Evolutionary conservation across 2,329 filamentous ascomycete species (phyloP).

Genomic region (Daldinia sp.): DNA sequence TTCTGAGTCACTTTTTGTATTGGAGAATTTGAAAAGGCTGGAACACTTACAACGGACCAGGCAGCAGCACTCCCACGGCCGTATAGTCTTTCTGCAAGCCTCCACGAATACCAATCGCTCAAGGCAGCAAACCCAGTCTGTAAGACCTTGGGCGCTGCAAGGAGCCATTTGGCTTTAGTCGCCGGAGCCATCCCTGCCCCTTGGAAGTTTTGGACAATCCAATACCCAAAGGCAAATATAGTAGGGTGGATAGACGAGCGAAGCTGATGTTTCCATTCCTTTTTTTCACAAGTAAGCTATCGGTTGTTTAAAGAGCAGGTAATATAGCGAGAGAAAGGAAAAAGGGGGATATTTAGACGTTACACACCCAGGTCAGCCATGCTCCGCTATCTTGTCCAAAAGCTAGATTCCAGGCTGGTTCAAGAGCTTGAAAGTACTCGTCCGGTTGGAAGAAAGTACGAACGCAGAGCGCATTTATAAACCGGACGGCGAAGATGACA

Average conservation of each 20-base stretch:
- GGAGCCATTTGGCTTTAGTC: constrained; percentile 70
- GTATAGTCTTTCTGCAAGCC: constrained; percentile 77
- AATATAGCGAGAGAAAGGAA: too few species aligned
- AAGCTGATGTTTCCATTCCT: constrained; percentile 94
- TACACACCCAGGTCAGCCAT: constrained; percentile 93
- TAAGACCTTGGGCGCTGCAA: constrained; percentile 75
- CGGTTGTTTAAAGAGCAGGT: background rate
- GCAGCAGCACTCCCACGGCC: constrained; percentile 69
- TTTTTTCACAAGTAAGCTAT: constrained; percentile 32
- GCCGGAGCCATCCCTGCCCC: constrained; percentile 53
- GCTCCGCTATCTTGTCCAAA: constrained; percentile 81
- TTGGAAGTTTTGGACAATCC: constrained; percentile 64
- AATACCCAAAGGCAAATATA: constrained; percentile 82
- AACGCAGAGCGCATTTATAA: constrained; percentile 80
- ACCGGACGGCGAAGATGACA: constrained; percentile 71
- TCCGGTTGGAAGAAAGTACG: constrained; percentile 97
- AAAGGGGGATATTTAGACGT: background rate
- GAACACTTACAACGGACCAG: constrained; percentile 71
- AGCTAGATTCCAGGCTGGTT: constrained; percentile 89
- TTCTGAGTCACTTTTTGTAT: constrained; percentile 24
- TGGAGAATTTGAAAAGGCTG: background rate
- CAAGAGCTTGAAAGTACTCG: constrained; percentile 95
- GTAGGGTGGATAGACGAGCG: constrained; percentile 92
- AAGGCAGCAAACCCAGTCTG: constrained; percentile 82
- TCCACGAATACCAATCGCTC: constrained; percentile 89